Percentiles rank a stretch among this genome's conserved stretches.
Evolutionary conservation across 495 filamentous ascomycete species (phyloP).

Genomic region (Xanthoparmelia taractica): DNA sequence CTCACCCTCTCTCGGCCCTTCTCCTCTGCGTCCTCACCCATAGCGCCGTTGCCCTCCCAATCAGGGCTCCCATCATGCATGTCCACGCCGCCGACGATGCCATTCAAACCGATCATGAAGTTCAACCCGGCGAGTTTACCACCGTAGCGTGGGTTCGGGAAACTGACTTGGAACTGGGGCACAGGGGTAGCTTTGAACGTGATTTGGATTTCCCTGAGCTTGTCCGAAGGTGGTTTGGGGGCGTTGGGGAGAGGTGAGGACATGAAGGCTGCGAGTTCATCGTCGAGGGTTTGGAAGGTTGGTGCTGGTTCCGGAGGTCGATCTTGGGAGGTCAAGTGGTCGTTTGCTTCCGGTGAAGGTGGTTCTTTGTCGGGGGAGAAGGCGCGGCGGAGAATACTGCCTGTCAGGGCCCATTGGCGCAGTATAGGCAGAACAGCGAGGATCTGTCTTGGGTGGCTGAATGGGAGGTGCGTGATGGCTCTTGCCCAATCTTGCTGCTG

Average conservation of each 20-base stretch:
- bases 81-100: slow-evolving; percentile 43
- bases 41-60: slow-evolving; percentile 24
- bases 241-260: slow-evolving; percentile 10
- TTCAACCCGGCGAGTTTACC: slow-evolving; percentile 36
- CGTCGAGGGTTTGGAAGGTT: slow-evolving; percentile 17
- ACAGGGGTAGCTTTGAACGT: slow-evolving; percentile 39
- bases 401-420: slow-evolving; percentile 66
- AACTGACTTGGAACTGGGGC: slow-evolving; percentile 43
- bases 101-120: slow-evolving; percentile 58
- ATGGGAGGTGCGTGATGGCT: slow-evolving; percentile 63
- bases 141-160: slow-evolving; percentile 35
- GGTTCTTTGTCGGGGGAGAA: slow-evolving; percentile 33
- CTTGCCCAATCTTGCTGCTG: slow-evolving; percentile 63
- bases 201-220: slow-evolving; percentile 37
- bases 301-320: not conserved
- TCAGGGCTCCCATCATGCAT: slow-evolving; percentile 16
- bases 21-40: slow-evolving; percentile 24
- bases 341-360: not conserved
- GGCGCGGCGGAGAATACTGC: slow-evolving; percentile 53
- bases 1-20: slow-evolving; percentile 23
- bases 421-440: slow-evolving; percentile 66
- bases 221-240: not conserved
- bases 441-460: slow-evolving; percentile 81
- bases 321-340: not conserved
- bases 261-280: slow-evolving; percentile 18